phyloP scores from a whole-genome alignment of 2,329 filamentous ascomycete species.

The Furcasterigmium furcatum region DNA sequence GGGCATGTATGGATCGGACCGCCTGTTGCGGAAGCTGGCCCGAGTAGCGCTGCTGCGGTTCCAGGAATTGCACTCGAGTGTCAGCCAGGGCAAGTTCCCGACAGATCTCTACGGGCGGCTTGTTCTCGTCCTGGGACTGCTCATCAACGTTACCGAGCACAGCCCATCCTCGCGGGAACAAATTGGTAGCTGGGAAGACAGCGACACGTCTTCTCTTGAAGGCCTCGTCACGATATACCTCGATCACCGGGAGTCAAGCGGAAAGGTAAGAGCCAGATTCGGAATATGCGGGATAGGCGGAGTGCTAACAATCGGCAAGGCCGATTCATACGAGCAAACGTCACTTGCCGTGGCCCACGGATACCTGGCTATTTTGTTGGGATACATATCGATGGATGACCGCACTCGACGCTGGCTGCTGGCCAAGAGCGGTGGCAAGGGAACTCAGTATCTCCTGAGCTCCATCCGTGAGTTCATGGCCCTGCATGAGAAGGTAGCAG shows the following conservation, averaged over 20 bases:
- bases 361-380: constrained; percentile 80
- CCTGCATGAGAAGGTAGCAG: constrained; percentile 47
- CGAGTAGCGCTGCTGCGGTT: constrained; percentile 51
- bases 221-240: constrained; percentile 63
- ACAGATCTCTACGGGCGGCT: constrained; percentile 62
- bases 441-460: constrained; percentile 40
- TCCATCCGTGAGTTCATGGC: constrained; percentile 54
- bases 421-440: constrained; percentile 36
- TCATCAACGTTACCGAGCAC: constrained; percentile 86
- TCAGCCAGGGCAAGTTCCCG: constrained; percentile 45
- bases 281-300: not conserved
- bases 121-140: constrained; percentile 73
- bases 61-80: constrained; percentile 39
- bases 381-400: constrained; percentile 67
- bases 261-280: constrained; percentile 56
- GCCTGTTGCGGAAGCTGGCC: constrained; percentile 47
- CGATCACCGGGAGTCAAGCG: constrained; percentile 61
- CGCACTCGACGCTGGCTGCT: constrained; percentile 40
- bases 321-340: constrained; percentile 70
- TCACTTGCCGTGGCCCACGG: constrained; percentile 81
- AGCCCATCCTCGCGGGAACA: constrained; percentile 57
- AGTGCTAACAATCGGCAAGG: constrained; percentile 36
- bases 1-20: constrained; percentile 61
- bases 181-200: constrained; percentile 26
- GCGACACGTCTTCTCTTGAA: constrained; percentile 47